Evolutionary conservation across 495 filamentous ascomycete genomes (phyloP).

Genomic region (Penicillium steckii): DNA sequence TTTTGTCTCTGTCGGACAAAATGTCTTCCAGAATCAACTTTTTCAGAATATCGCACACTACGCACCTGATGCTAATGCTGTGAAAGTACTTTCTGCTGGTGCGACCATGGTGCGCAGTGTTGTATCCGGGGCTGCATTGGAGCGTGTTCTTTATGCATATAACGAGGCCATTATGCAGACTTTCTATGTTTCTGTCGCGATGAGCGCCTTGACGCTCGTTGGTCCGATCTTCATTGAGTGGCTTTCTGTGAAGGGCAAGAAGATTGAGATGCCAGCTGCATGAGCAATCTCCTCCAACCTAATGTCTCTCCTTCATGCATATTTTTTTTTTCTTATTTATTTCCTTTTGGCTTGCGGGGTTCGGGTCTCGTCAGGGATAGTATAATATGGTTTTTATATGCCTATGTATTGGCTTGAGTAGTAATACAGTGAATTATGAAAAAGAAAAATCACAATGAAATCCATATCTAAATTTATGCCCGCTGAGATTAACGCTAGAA

Average conservation of each 20-base stretch:
- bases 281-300: conserved; percentile 1
- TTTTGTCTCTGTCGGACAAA: conserved; percentile 74
- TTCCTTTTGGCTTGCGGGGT: not conserved
- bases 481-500: not conserved
- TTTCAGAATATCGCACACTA: conserved; percentile 50
- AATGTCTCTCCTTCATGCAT: not conserved
- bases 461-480: not conserved
- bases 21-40: conserved; percentile 73
- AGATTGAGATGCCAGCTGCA: conserved; percentile 59
- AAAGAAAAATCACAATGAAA: not conserved
- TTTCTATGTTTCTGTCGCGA: conserved; percentile 68
- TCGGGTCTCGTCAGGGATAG: not conserved
- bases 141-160: conserved; percentile 63
- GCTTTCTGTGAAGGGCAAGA: conserved; percentile 83
- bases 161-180: conserved; percentile 65
- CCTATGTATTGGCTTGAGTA: not conserved
- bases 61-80: conserved; percentile 51
- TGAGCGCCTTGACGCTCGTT: conserved; percentile 59
- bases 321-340: conserved; percentile 12
- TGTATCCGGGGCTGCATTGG: conserved; percentile 46
- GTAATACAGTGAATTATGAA: conserved; percentile 4
- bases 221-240: conserved; percentile 67
- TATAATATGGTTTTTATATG: conserved; percentile 8
- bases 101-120: conserved; percentile 61
- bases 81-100: conserved; percentile 55